Evolutionary conservation across 163 green algal genomes (phyloP).

Genomic region (Trebouxiophyceae sp.): DNA sequence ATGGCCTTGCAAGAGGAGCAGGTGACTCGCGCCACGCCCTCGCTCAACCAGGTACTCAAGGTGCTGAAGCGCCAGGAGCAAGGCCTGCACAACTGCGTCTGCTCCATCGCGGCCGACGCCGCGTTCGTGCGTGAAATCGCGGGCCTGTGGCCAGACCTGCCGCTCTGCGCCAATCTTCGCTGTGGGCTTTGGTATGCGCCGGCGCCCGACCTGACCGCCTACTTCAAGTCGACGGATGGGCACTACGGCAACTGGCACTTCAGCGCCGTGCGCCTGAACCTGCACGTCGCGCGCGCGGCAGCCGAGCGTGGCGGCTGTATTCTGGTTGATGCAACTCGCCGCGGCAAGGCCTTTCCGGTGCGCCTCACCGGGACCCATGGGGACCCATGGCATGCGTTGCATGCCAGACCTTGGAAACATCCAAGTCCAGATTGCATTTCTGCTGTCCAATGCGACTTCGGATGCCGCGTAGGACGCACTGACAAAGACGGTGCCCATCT

Average conservation of each 20-base stretch:
- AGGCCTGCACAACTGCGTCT: constrained; percentile 73
- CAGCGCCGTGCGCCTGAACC: constrained; percentile 79
- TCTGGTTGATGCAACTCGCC: constrained; percentile 93
- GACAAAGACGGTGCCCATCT: constrained; percentile 93
- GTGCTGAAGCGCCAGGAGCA: constrained; percentile 61
- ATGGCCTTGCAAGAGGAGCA: too few relatives aligned
- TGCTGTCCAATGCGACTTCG: not conserved
- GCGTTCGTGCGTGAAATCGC: constrained; percentile 67
- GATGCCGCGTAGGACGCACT: constrained; percentile 65
- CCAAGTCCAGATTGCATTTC: constrained; percentile 6
- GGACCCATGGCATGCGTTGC: too few relatives aligned
- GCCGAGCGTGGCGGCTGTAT: constrained; percentile 54
- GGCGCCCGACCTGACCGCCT: constrained; percentile 53
- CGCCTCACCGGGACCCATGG: too few relatives aligned
- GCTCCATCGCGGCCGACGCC: constrained; percentile 60
- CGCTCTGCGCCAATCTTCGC: constrained; percentile 81
- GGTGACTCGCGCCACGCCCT: not conserved
- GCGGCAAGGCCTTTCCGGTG: constrained; percentile 80
- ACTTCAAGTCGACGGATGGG: constrained; percentile 96
- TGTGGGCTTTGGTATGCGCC: constrained; percentile 82
- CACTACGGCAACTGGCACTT: constrained; percentile 87
- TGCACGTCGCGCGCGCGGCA: constrained; percentile 63
- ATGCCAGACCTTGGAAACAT: not conserved
- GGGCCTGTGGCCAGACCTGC: constrained; percentile 54
- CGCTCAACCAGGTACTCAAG: constrained; percentile 41